Base-by-base conservation (phyloP, 148 eudicot species). In the Selenicereus undatus region DNA sequence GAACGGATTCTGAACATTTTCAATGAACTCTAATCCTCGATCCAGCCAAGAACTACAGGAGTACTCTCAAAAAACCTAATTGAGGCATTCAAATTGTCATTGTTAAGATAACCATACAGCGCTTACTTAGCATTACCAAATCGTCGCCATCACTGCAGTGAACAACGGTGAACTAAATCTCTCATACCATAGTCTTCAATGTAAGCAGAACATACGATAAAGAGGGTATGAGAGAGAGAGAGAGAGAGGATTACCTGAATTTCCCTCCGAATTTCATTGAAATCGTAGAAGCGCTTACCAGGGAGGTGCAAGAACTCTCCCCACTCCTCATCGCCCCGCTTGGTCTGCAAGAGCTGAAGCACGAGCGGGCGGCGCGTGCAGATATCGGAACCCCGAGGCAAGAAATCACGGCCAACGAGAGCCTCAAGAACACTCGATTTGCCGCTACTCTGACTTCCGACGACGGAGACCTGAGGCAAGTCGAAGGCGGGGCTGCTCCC, bases 391-490 rank as follows among this genome's bases (percentile, higher is more conserved):
- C 98, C 95, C n/a, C 98, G 86, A 1, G 98, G 98, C 78, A 94
- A 81, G 84, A 94, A 94, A 78, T 94, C 98, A 11, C 98, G 97
- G 75, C 97, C 98, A 2, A 91, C 98, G 2, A 93, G 93, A 62
- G 97, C 90, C 75, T 94, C 98, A 3, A 94, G 89, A 48, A 94
- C 98, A 76, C 97, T 93, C 50, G 98, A 94, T 80, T 94, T 94
- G 9, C 98, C 98, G 52, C 98, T 94, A 81, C 98, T 94, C 84
- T 94, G 98, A 81, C 97, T 92, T 24, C 97, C 98, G 8, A 94
- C 95, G 20, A 94, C 98, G 17, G 92, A 93, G 32, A 94, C 98
- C 87, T 94, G 95, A 24, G 98, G 98, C 75, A 94, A 88, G 45
- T 90, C 92, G 77, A 94, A 86, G 26, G 85, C 81, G 24, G 90